Percentiles rank a stretch among this genome's conserved stretches.
These are phyloP conservation scores for Ceratobasidium papillatum DNA, from an alignment of 1,284 basidiomycete species.

Conservation along the genomic window DNA sequence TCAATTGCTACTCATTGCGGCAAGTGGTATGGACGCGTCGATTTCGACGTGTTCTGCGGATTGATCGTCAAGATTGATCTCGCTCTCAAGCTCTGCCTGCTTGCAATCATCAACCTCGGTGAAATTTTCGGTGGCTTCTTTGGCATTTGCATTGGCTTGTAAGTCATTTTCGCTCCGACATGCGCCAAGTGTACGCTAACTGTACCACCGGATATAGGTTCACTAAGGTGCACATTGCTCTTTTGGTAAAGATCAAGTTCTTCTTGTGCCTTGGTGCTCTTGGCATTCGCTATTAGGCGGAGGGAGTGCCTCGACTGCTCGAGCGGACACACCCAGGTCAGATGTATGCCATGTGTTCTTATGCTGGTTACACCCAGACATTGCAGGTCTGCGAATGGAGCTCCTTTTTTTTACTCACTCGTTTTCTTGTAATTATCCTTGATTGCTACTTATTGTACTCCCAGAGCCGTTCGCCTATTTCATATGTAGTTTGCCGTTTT, in stretches of 20 bases:
- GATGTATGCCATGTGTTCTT: neutral
- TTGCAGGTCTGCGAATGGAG: no score
- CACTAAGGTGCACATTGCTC: conserved; percentile 13
- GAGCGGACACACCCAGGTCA: neutral
- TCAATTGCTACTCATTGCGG: conserved; percentile 36
- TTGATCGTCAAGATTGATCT: conserved; percentile 28
- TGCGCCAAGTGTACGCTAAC: neutral
- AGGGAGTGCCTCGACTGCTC: no score
- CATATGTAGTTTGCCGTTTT: no score
- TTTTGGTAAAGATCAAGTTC: conserved; percentile 28
- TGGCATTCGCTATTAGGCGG: conserved; percentile 5
- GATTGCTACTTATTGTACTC: no score
- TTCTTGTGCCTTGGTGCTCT: conserved; percentile 21
- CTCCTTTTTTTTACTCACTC: no score
- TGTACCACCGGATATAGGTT: conserved; percentile 4
- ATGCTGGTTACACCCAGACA: no score
- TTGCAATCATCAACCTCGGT: conserved; percentile 12
- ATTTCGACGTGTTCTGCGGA: conserved; percentile 1
- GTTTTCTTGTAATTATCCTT: neutral
- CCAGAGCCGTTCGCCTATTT: no score
- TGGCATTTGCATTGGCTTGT: conserved; percentile 27
- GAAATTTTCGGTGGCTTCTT: conserved; percentile 13
- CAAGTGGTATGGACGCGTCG: conserved; percentile 25
- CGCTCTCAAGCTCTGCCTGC: conserved; percentile 20
- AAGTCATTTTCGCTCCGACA: neutral